Percentiles rank a stretch among this genome's conserved stretches.
phyloP scores from a whole-genome alignment of 2,329 filamentous ascomycete genomes.

The Botrytis sinoallii region DNA sequence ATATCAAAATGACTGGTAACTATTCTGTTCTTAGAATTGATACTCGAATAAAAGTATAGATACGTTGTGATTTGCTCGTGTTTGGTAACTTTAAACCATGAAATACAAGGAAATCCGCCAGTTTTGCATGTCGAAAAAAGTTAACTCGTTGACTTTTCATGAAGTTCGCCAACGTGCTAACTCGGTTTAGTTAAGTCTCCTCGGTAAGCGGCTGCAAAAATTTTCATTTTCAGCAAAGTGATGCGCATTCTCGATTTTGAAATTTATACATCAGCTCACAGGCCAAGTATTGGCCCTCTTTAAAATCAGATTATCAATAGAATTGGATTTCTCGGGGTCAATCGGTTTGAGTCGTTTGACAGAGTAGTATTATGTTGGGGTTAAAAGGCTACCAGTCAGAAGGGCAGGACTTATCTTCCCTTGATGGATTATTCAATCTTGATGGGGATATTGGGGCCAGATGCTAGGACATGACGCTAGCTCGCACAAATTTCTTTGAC shows the following conservation, averaged over 20 bases:
- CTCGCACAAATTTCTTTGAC: not conserved
- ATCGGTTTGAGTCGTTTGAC: conserved; percentile 3
- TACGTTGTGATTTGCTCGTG: too few species aligned
- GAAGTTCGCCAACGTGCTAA: not conserved
- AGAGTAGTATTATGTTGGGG: conserved; percentile 7
- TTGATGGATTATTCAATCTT: not conserved
- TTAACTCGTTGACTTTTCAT: not conserved
- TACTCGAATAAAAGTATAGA: not conserved
- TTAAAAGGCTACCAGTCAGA: conserved; percentile 4
- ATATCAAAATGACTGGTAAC: not conserved
- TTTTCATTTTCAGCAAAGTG: not conserved
- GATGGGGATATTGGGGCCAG: not conserved
- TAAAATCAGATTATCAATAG: not conserved
- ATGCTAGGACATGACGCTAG: conserved; percentile 3
- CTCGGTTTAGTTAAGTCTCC: not conserved
- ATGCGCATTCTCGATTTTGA: not conserved
- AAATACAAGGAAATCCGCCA: not conserved
- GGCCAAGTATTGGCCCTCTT: not conserved
- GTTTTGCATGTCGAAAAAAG: not conserved
- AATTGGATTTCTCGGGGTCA: not conserved
- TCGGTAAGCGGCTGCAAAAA: conserved; percentile 1
- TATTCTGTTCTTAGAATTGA: not conserved
- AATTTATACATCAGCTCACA: not conserved
- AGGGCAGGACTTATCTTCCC: not conserved
- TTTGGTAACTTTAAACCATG: not conserved